Evolutionary conservation across 148 eudicot genomes (phyloP), one percentile per base, ranked within the genome.

Genomic region (Amaranthus palmeri): DNA sequence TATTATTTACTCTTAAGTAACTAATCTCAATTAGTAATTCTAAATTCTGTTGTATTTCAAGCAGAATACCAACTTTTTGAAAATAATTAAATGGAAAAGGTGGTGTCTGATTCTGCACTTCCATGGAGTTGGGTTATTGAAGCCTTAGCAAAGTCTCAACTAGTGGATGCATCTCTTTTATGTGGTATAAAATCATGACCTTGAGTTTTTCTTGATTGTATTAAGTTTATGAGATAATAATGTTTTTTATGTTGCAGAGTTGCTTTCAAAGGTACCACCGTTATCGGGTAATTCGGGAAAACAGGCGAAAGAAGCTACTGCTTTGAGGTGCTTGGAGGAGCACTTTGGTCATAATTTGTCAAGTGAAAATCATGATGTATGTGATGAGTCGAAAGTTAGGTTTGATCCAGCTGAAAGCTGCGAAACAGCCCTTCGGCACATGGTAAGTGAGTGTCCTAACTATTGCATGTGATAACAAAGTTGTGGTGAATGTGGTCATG

Each of bases 91-190:
- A 81, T 81, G 81, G 81, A 70, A 50, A 61, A 13, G 15, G 76
- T 72, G 78, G 68, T 48, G 18, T 74, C 75, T 79, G 72, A 61
- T 68, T 78, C 85, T 63, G 15, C 69, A 60, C 78, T 85, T 72
- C 69, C 86, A 7, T 84, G 93, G 91, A 72, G 74, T 67, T 93
- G 89, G 96, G 83, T 81, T 48, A 65, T 92, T 60, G 96, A 93
- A 82, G 73, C 89, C 72, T 77, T 93, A 69, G 92, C 96, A 70
- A 77, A 80, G 66, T 78, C 72, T 65, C 53, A 77, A 40, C 71
- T 78, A 53, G 83, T 87, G 59, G 89, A 84, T 81, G 46, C 74
- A 61, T 66, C 87, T 66, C 45, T 81, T 75, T 68, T 88, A 10
- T 58, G 48, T 8, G 88, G 93, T 90, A 36, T 43, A 61, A 13